Conservation (phyloP, 2,329 filamentous ascomycete species). For the Aspergillus nomiae region DNA sequence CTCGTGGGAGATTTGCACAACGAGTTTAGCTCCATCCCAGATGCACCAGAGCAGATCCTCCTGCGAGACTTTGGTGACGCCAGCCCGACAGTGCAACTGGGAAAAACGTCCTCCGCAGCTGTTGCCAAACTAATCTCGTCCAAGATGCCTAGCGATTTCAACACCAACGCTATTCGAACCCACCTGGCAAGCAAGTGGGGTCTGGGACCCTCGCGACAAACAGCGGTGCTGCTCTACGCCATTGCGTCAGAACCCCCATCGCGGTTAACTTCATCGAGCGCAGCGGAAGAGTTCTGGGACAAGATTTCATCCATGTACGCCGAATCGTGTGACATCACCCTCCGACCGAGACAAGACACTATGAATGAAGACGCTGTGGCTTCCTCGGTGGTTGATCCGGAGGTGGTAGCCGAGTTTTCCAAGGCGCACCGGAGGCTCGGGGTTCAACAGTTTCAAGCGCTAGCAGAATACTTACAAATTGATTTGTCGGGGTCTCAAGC, state of each 20-base stretch:
- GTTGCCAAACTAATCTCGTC: constrained; percentile 95
- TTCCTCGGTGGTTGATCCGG: no score
- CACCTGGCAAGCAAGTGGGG: constrained; percentile 95
- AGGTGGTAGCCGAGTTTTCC: no score
- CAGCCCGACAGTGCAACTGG: no score
- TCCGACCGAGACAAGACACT: no score
- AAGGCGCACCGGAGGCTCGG: no score
- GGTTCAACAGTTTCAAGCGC: no score
- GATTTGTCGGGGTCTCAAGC: no score
- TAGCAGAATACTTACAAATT: no score
- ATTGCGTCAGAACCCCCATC: constrained; percentile 62
- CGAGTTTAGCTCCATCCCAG: constrained; percentile 95
- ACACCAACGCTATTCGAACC: constrained; percentile 93
- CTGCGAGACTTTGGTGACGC: no score
- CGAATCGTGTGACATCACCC: no score
- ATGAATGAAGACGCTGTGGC: no score
- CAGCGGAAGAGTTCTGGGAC: constrained; percentile 78
- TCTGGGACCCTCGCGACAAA: constrained; percentile 52
- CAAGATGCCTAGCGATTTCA: constrained; percentile 99
- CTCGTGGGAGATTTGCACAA: constrained; percentile 97
- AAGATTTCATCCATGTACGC: no score
- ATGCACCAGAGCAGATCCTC: constrained; percentile 74
- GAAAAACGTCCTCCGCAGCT: neutral
- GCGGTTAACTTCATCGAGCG: constrained; percentile 59
- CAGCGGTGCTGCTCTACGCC: constrained; percentile 39